Percentiles rank a stretch among this genome's conserved stretches.
Conservation (phyloP, 352 stramenopile genomes). For the Peronospora farinosa region DNA sequence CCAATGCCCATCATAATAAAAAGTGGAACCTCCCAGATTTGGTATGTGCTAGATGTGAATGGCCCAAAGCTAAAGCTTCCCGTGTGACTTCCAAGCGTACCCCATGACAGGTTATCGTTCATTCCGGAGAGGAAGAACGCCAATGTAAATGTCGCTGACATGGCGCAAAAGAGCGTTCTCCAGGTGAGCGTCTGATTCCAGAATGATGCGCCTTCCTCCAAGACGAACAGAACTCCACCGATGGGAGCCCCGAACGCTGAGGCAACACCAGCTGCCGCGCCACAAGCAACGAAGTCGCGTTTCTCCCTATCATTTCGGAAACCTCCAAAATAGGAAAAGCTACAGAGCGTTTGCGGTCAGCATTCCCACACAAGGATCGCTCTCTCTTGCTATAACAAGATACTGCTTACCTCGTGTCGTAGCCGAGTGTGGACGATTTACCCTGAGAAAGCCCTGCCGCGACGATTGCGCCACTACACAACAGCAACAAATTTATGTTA, state of each 20-base stretch:
- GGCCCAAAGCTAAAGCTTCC: slow-evolving; percentile 69
- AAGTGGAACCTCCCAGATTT: slow-evolving; percentile 82
- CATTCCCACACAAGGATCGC: background rate
- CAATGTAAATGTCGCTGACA: slow-evolving; percentile 83
- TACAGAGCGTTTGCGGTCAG: slow-evolving; percentile 17
- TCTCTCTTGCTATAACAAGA: background rate
- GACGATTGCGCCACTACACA: slow-evolving; percentile 61
- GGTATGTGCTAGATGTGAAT: slow-evolving; percentile 68
- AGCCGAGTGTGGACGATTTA: slow-evolving; percentile 65
- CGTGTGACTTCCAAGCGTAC: slow-evolving; percentile 61
- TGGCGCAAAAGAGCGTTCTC: slow-evolving; percentile 82
- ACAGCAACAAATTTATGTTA: background rate
- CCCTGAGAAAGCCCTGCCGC: slow-evolving; percentile 69
- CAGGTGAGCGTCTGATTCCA: slow-evolving; percentile 80
- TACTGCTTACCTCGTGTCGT: slow-evolving; percentile 51
- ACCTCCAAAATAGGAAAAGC: slow-evolving; percentile 80
- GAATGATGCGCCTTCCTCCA: slow-evolving; percentile 84
- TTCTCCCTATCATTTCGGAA: slow-evolving; percentile 88
- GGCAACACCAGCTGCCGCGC: slow-evolving; percentile 81
- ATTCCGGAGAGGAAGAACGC: slow-evolving; percentile 76
- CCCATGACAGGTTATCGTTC: slow-evolving; percentile 68
- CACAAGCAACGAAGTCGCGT: slow-evolving; percentile 85
- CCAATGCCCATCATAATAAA: slow-evolving; percentile 84
- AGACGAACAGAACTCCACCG: slow-evolving; percentile 78
- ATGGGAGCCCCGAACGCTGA: slow-evolving; percentile 88